Base-by-base conservation (phyloP, 1,284 basidiomycete species). In the Cutaneotrichosporon cyanovorans region DNA sequence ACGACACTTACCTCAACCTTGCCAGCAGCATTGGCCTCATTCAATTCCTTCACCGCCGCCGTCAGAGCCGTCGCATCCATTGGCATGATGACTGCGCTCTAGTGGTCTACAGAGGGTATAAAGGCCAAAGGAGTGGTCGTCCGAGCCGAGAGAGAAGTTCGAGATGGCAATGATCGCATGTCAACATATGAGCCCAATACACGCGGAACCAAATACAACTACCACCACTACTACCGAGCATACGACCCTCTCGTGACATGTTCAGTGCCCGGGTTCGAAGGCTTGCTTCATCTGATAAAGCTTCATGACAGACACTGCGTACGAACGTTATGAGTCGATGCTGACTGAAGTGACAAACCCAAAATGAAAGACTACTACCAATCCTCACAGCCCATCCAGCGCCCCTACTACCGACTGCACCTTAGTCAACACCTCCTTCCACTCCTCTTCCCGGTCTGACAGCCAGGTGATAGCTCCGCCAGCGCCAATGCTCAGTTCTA, bases 391-490 rank as follows among this genome's bases (percentile, higher is more conserved):
- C 6, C 48, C 50, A 10, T 61, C 50, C 25, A 62, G 32, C 12
- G 50, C 56, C 0, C 67, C 67, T 0, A 68, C 63, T 0, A 76
- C 74, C 21, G 66, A 66, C 38, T 66, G 61, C 12, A 91, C 78
- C 66, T 97, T 97, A 16, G 83, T 77, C 16, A 83, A 63, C 77
- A 96, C 93, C 68, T 98, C 93, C 10, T 89, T 86, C 92, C 92
- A 97, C 66, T 97, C 93, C 9, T 79, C 81, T 25, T 82, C 78
- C 5, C 84, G 77, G 51, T 91, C 82, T 3, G 92, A 96, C 14
- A 96, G 77, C 33, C 88, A 90, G 7, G 93, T 97, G 57, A 98
- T 93, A 3, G 92, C 92, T 25, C 93, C 93, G 18, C 93, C 93
- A 5, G 91, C 91, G 23, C 92, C 93, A 35, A 96, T 68, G 15